Base-by-base conservation (phyloP, 2,329 filamentous ascomycete species). In the Pseudogymnoascus sp. region DNA sequence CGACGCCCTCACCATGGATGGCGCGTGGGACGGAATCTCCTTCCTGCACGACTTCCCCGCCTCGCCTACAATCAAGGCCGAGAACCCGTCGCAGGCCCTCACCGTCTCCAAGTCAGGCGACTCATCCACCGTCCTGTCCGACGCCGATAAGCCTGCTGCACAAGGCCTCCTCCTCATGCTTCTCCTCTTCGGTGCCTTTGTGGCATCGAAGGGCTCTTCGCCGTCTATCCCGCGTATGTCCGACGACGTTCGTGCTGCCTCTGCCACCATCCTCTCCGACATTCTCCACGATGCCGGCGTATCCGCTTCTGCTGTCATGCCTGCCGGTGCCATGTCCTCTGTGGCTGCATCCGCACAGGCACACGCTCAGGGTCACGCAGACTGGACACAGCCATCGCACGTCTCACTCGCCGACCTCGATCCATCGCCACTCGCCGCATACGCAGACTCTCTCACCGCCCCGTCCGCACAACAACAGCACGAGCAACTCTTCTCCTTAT, bases 171-270 rank as follows among this genome's bases (percentile, higher is more conserved):
- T 97, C 75, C 88, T 93, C 76, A 96, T 97, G 91, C 89, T 97
- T 69, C 89, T 99, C 73, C 88, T 99, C 62, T 92, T 96, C 67
- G 94, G 94, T 73, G 94, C 94, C 62, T 96, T 97, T 73, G 92
- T 97, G 70, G 89, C 94, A 66, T 97, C 93, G 33, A 95, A 92
- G 77, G 86, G 86, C 69, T 84, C 87, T 18, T 79, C 83, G n/a
- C 84, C 87, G 40, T 84, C 85, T 68, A 87, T 95, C 69, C 89
- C 90, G 60, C 84, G 84, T 63, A 88, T 93, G 73, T 89, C 91
- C 37, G 89, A 93, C 63, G 89, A 93, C 69, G 85, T 94, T 63
- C 88, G 90, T 65, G 87, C 84, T 67, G 90, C 89, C 42, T 91
- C 90, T 12, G 88, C 89, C 60, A 85, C 86, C 18, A 83, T 94